Conservation (phyloP, 2,329 filamentous ascomycete genomes). For the Trichophyton simii region DNA sequence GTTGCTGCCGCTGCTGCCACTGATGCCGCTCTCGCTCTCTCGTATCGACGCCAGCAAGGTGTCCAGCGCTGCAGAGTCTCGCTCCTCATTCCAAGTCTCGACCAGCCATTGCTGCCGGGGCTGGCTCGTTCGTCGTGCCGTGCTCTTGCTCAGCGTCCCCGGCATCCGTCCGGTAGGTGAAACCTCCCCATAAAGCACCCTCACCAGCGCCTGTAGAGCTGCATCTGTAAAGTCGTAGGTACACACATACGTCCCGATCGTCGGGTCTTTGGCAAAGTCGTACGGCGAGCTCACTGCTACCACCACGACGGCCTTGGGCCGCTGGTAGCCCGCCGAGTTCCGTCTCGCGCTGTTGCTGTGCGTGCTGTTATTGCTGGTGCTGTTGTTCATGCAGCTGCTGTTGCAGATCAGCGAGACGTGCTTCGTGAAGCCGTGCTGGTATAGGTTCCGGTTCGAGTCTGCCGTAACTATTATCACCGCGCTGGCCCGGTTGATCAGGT, state of each 20-base stretch:
- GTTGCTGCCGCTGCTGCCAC: slow-evolving; percentile 39
- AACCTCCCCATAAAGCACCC: slow-evolving; percentile 68
- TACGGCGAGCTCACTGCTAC: slow-evolving; percentile 91
- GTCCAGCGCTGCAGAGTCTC: slow-evolving; percentile 62
- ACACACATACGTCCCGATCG: slow-evolving; percentile 84
- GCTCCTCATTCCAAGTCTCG: slow-evolving; percentile 68
- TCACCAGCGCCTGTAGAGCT: slow-evolving; percentile 70
- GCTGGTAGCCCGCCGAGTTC: slow-evolving; percentile 22
- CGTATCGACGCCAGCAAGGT: slow-evolving; percentile 60
- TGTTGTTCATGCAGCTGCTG: too few relatives aligned
- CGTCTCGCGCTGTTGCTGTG: too few relatives aligned
- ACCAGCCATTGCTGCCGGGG: slow-evolving; percentile 94
- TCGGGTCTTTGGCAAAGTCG: slow-evolving; percentile 86
- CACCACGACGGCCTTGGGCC: slow-evolving; percentile 67
- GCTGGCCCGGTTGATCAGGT: slow-evolving; percentile 74
- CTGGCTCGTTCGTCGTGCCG: slow-evolving; percentile 56
- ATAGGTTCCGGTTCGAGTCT: slow-evolving; percentile 85
- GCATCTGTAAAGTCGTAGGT: slow-evolving; percentile 95
- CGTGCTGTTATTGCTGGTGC: too few relatives aligned
- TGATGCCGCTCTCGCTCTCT: slow-evolving; percentile 26
- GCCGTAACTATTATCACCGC: slow-evolving; percentile 85
- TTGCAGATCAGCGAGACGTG: slow-evolving; percentile 86
- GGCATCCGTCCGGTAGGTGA: slow-evolving; percentile 45
- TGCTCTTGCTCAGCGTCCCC: slow-evolving; percentile 67
- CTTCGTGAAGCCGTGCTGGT: slow-evolving; percentile 89